Percentiles rank a stretch among this genome's conserved stretches.
Conservation (phyloP, 495 filamentous ascomycete genomes). For the Penicillium canescens region DNA sequence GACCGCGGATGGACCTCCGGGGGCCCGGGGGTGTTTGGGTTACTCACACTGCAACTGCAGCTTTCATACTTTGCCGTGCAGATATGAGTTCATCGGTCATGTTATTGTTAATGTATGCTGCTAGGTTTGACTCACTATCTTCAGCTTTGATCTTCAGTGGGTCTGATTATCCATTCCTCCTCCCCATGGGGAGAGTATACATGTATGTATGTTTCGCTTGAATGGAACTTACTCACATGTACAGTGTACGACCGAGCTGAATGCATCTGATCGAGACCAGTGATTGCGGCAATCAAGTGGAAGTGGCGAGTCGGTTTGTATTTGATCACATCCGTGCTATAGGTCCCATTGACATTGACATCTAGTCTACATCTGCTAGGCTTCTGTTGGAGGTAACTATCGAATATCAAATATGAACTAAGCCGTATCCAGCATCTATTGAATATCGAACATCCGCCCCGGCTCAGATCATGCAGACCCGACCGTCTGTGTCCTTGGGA, state of each 20-base stretch:
- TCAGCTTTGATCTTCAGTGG: background rate
- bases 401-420: background rate
- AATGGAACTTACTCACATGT: no score
- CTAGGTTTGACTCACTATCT: slow-evolving; percentile 2
- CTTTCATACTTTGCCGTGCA: background rate
- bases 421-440: background rate
- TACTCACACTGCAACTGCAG: slow-evolving; percentile 20
- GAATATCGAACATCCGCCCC: background rate
- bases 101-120: background rate
- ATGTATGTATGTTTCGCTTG: no score
- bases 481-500: slow-evolving; percentile 14
- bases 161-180: no score
- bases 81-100: background rate
- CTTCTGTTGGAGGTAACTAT: background rate
- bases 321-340: background rate
- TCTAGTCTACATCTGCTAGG: background rate
- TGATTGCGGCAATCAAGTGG: no score
- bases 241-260: no score
- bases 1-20: slow-evolving; percentile 13
- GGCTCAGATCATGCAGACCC: background rate
- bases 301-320: background rate
- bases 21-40: slow-evolving; percentile 7
- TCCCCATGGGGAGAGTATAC: slow-evolving; percentile 10
- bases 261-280: no score
- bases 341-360: no score